Evolutionary conservation across 2,329 filamentous ascomycete genomes (phyloP), one percentile per base, ranked within the genome.

Genomic region (Colletotrichum kahawae): DNA sequence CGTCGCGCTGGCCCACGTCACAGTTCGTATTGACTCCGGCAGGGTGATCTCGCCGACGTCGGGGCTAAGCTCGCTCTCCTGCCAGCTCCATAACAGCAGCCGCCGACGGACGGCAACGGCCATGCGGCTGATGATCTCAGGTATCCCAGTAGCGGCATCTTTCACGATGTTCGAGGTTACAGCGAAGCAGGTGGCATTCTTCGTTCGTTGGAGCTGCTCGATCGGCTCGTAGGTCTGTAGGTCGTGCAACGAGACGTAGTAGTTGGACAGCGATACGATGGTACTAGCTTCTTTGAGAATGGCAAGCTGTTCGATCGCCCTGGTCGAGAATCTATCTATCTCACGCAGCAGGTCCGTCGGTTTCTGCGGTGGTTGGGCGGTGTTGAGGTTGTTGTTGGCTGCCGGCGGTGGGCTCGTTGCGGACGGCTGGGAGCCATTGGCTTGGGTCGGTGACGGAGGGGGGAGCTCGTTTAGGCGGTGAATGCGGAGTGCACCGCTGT

Each of bases 141-240:
- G 96, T 65, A 99, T 96, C 29, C 94, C 94, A 0, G 95, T 98
- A 65, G 92, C 91, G 7, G 92, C 87, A 83, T 99, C 97, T 83
- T 97, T 96, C 78, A 98, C 94, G 70, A 98, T 97, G 83, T 98
- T 98, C 77, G 95, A 98, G 3, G 96, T 98, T 57, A 98, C 95
- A 2, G 96, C 95, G 83, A 99, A 98, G 57, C 93, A 93, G 3
- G 93, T 93, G 16, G 97, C 96, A 79, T 97, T 97, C 85, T 95
- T 97, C 14, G 96, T 98, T 82, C 93, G 93, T 67, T 92, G 87
- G 57, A 99, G 88, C 2, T 90, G 94, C 83, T 98, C 94, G 81
- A 96, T 91, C 72, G 96, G 89, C 78, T 94, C 90, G 84, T 97
- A 98, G 34, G 92, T 95, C 77, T 96, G 92, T 27, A 98, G 89